Base-by-base conservation (phyloP, 495 filamentous ascomycete species). In the Massariosphaeria phaeospora region DNA sequence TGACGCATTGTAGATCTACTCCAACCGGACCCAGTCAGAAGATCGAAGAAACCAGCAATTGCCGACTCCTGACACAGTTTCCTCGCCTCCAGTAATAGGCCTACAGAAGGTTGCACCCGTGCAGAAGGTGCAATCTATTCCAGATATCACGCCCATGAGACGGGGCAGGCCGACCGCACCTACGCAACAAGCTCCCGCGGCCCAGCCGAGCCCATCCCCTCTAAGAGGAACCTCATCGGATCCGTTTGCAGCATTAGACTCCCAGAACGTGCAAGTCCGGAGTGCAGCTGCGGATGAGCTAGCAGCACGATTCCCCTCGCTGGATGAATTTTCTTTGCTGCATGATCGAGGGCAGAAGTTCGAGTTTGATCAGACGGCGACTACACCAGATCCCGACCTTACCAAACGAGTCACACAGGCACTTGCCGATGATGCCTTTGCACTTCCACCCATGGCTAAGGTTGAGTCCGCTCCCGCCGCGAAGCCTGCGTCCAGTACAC, bases 91-190 rank as follows among this genome's bases (percentile, higher is more conserved):
- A 12, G 75, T 85, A 8, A 76, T 84, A 31, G 89, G 88, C 1
- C 82, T 89, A 17, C 84, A 85, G 53, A 76, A 83, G 24, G 82
- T 85, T 31, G 75, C 80, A 43, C 76, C 82, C 12, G 66, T 77
- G 31, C 80, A 85, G 57, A 78, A 85, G 60, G 80, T 84, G 30
- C 79, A 84, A 53, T 71, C 77, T 7, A 82, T 96, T 53, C 94
- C 94, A 5, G 91, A 97, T 52, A 89, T 98, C 57, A 84, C 84
- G 51, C 93, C 93, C 6, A 97, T 97, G 93, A 78, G 94, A 38
- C 80, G 93, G 67, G 93, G 93, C 7, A 80, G 93, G 48, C 86
- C 90, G 7, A 77, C 82, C 4, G 83, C 79, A 29, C 64, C 70
- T 35, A 43, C 68, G 12, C 72, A 67, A 43, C 63, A 63, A 23